A percentile compares a stretch with the other conserved stretches of the same genome.
These are phyloP conservation scores for Didymella keratinophila DNA, from an alignment of 2,329 filamentous ascomycete species.

Conservation along the genomic window DNA sequence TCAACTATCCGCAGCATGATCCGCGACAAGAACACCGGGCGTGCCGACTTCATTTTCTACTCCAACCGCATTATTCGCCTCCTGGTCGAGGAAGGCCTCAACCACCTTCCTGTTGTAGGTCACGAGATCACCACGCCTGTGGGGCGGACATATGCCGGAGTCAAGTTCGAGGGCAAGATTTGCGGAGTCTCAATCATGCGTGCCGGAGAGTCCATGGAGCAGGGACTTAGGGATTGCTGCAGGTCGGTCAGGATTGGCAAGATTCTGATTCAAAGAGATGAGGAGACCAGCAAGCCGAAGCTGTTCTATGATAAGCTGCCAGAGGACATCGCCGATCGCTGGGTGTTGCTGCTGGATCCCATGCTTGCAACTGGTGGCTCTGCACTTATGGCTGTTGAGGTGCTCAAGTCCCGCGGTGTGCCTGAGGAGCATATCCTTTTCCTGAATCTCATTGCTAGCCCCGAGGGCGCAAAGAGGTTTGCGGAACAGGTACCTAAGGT, in stretches of 20 bases:
- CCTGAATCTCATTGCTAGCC: slow-evolving; percentile 96
- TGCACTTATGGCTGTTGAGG: slow-evolving; percentile 95
- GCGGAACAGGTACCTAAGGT: slow-evolving; percentile 87
- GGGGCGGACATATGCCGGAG: slow-evolving; percentile 84
- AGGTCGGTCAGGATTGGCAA: slow-evolving; percentile 98
- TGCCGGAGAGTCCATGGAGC: slow-evolving; percentile 97
- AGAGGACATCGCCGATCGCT: slow-evolving; percentile 88
- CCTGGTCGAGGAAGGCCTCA: slow-evolving; percentile 94
- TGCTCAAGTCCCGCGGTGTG: slow-evolving; percentile 87
- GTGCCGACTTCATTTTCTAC: slow-evolving; percentile 99
- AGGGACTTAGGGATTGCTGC: slow-evolving; percentile 94
- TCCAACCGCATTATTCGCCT: slow-evolving; percentile 97
- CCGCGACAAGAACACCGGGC: slow-evolving; percentile 84
- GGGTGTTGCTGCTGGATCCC: slow-evolving; percentile 94
- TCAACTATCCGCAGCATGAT: slow-evolving; percentile 74
- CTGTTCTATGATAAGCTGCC: slow-evolving; percentile 98
- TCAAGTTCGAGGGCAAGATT: slow-evolving; percentile 97
- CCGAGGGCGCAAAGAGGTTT: slow-evolving; percentile 89
- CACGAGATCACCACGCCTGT: slow-evolving; percentile 91
- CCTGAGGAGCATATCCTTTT: slow-evolving; percentile 96
- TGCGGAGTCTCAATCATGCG: slow-evolving; percentile 99
- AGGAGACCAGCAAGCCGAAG: slow-evolving; percentile 90
- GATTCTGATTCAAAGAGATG: slow-evolving; percentile 96
- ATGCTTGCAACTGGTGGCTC: slow-evolving; percentile 99
- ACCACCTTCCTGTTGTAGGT: slow-evolving; percentile 91